Evolutionary conservation across 2,329 filamentous ascomycete species (phyloP).

Genomic region (Aspergillus vadensis): DNA sequence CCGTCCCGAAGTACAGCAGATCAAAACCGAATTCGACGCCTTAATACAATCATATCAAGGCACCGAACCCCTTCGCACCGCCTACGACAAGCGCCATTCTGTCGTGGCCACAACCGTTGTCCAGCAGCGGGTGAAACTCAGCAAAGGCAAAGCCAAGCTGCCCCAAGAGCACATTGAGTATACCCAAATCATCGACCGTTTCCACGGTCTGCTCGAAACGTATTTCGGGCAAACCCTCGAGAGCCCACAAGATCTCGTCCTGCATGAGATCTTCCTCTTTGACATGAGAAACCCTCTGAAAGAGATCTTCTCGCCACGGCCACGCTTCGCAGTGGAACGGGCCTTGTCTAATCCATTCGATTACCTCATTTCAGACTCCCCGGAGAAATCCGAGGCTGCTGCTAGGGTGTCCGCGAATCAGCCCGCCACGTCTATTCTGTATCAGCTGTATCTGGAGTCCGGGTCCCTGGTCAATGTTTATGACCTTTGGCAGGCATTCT

Average conservation of each 20-base stretch:
- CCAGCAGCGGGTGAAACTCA: conserved; percentile 60
- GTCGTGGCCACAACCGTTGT: conserved; percentile 60
- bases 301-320: conserved; percentile 60
- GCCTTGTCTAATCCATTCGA: conserved; percentile 62
- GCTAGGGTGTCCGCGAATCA: conserved; percentile 52
- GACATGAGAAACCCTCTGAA: conserved; percentile 60
- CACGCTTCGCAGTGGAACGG: conserved; percentile 61
- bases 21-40: conserved; percentile 51
- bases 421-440: conserved; percentile 61
- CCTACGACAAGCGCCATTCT: conserved; percentile 68
- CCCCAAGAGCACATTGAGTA: conserved; percentile 58
- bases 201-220: conserved; percentile 48
- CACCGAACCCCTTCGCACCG: conserved; percentile 65
- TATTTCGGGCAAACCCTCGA: conserved; percentile 52
- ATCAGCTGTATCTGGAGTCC: conserved; percentile 65
- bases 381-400: conserved; percentile 23
- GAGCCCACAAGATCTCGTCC: conserved; percentile 52
- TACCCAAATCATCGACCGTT: conserved; percentile 53
- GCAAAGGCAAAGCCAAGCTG: conserved; percentile 57
- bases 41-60: conserved; percentile 52
- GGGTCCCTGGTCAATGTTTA: conserved; percentile 62
- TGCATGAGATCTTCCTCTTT: conserved; percentile 61
- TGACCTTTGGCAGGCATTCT: conserved; percentile 65
- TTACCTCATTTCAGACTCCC: conserved; percentile 58
- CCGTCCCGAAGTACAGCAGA: conserved; percentile 39